Percentiles rank a stretch among this genome's conserved stretches.
phyloP scores from a whole-genome alignment of 371 early-diverging fungal species.

The Funneliformis caledonium region DNA sequence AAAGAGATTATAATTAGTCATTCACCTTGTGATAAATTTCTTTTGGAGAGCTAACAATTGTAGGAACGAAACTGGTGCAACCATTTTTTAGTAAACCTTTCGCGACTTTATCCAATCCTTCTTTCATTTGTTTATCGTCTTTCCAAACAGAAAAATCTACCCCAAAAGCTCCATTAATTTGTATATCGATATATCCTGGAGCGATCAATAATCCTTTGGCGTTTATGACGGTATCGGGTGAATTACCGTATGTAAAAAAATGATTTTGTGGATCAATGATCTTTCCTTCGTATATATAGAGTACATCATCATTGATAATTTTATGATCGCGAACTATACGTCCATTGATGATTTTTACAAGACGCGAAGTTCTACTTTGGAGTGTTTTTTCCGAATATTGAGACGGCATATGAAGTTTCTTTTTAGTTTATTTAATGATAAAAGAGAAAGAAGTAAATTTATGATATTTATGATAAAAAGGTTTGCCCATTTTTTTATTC shows the following conservation, averaged over 20 bases:
- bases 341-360: conserved; percentile 74
- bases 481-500: no score
- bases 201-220: conserved; percentile 73
- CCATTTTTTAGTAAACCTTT: conserved; percentile 79
- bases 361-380: background rate
- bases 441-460: background rate
- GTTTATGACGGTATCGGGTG: conserved; percentile 76
- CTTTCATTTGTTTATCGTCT: conserved; percentile 54
- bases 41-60: conserved; percentile 77
- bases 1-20: background rate
- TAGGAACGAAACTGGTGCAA: conserved; percentile 85
- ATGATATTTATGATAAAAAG: no score
- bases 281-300: conserved; percentile 80
- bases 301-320: conserved; percentile 70
- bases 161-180: conserved; percentile 88
- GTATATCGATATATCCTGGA: conserved; percentile 84
- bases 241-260: conserved; percentile 71
- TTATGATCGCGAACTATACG: conserved; percentile 73
- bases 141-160: conserved; percentile 79
- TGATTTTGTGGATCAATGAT: conserved; percentile 76
- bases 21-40: conserved; percentile 76
- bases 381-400: background rate
- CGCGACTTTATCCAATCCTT: conserved; percentile 69
- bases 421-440: background rate
- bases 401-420: background rate